Evolutionary conservation across 2,329 filamentous ascomycete genomes (phyloP).

Genomic region (Calonectria leucothoes): DNA sequence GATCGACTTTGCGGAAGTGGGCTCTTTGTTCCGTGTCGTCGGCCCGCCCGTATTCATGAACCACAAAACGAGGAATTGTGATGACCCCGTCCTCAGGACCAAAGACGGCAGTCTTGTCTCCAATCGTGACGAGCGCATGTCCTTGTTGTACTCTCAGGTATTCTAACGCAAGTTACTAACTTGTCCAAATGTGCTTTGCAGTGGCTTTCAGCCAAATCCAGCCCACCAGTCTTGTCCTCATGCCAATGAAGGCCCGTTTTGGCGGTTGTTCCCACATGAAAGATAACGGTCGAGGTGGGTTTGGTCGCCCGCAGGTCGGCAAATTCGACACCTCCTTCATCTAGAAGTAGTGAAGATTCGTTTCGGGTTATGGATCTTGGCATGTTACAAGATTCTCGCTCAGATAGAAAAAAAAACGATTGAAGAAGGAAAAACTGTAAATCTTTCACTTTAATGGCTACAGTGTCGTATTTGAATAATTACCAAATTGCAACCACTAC

Average conservation of each 20-base stretch:
- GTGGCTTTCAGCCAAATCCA: no score
- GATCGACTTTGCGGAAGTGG: slow-evolving; percentile 22
- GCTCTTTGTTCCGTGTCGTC: slow-evolving; percentile 29
- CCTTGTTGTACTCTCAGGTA: slow-evolving; percentile 32
- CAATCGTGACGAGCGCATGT: slow-evolving; percentile 35
- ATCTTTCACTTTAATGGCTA: neutral
- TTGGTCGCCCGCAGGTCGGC: slow-evolving; percentile 1
- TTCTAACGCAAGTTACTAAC: slow-evolving; percentile 10
- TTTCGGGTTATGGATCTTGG: slow-evolving; percentile 10
- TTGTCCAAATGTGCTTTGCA: neutral
- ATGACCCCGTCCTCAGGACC: slow-evolving; percentile 30
- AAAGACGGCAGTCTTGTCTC: slow-evolving; percentile 31
- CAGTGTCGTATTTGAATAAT: neutral
- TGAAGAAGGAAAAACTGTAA: neutral
- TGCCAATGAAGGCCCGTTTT: slow-evolving; percentile 20
- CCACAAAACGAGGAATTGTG: slow-evolving; percentile 32
- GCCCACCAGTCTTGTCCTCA: slow-evolving; percentile 11
- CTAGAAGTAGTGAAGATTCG: neutral
- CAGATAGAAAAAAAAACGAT: neutral
- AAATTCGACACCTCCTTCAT: slow-evolving; percentile 13
- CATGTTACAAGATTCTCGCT: neutral
- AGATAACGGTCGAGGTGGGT: slow-evolving; percentile 7
- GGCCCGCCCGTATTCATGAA: slow-evolving; percentile 34
- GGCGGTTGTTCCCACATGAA: neutral
- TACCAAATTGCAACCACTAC: neutral